Conservation (phyloP, 139 green algal species). For the Closterium sp. region DNA sequence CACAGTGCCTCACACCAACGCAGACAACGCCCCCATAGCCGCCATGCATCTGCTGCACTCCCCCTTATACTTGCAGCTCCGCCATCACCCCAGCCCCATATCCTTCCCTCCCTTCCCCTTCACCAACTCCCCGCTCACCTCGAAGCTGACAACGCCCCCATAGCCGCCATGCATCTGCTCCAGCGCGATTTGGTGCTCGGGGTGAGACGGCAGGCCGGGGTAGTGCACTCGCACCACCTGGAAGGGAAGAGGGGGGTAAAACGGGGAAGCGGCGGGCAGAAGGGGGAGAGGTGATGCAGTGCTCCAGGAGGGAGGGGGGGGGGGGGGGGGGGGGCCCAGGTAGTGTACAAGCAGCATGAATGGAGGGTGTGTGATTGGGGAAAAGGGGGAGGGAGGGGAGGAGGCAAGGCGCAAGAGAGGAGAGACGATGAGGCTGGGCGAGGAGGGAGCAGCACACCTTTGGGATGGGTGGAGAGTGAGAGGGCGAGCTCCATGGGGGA, state of each 20-base stretch:
- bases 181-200: constrained; percentile 90
- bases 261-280: neutral
- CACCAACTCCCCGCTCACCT: constrained; percentile 58
- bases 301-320: no score
- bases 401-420: no score
- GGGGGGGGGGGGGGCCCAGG: no score
- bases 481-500: no score
- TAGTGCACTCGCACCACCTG: constrained; percentile 69
- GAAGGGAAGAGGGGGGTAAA: neutral
- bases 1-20: neutral
- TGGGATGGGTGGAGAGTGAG: no score
- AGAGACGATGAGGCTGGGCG: no score
- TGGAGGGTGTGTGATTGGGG: neutral
- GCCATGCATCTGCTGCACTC: no score
- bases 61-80: neutral
- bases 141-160: constrained; percentile 93
- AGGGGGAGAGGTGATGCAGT: neutral
- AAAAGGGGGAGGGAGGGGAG: neutral
- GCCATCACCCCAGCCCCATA: neutral
- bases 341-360: neutral
- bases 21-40: no score
- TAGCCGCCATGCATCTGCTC: constrained; percentile 86
- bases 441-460: no score
- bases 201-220: constrained; percentile 82
- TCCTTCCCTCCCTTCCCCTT: neutral